A percentile compares a stretch with the other conserved stretches of the same genome.
These are phyloP conservation scores for Ensete glaucum DNA, from an alignment of 176 grass and related monocot genomes.

Conservation along the genomic window DNA sequence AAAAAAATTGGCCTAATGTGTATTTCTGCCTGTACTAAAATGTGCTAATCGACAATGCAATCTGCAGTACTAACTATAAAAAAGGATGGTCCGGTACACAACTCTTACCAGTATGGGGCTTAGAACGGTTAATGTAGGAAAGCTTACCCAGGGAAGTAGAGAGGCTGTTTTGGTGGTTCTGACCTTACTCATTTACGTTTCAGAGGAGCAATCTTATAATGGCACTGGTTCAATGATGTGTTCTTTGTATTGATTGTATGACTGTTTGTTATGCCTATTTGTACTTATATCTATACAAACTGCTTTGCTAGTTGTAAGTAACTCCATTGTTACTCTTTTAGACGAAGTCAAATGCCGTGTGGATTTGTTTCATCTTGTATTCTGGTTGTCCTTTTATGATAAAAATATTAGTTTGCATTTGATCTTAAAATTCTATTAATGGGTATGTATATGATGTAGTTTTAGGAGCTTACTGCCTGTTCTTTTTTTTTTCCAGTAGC, in stretches of 20 bases:
- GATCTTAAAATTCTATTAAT: neutral
- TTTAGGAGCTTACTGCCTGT: neutral
- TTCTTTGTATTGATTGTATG: neutral
- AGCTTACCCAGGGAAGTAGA: neutral
- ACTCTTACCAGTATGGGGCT: neutral
- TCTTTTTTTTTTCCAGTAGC: slow-evolving; percentile 23
- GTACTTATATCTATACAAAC: too few species aligned
- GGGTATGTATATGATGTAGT: neutral
- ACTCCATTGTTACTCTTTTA: neutral
- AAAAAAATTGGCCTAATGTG: too few species aligned
- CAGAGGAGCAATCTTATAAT: neutral
- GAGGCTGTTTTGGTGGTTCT: neutral
- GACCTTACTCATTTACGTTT: neutral
- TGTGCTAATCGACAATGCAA: too few species aligned
- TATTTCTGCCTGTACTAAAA: too few species aligned
- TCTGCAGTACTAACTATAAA: neutral
- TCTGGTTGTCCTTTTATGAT: neutral
- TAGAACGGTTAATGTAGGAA: neutral
- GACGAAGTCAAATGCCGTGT: neutral
- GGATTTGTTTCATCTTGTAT: neutral
- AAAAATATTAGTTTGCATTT: neutral
- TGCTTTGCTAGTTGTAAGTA: neutral
- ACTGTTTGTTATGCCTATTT: too few species aligned
- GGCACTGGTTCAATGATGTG: neutral
- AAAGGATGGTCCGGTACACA: neutral